Percentiles rank a stretch among this genome's conserved stretches.
These are phyloP conservation scores for Leucosporidium scottii DNA, from an alignment of 768 basidiomycete species.

Conservation along the genomic window DNA sequence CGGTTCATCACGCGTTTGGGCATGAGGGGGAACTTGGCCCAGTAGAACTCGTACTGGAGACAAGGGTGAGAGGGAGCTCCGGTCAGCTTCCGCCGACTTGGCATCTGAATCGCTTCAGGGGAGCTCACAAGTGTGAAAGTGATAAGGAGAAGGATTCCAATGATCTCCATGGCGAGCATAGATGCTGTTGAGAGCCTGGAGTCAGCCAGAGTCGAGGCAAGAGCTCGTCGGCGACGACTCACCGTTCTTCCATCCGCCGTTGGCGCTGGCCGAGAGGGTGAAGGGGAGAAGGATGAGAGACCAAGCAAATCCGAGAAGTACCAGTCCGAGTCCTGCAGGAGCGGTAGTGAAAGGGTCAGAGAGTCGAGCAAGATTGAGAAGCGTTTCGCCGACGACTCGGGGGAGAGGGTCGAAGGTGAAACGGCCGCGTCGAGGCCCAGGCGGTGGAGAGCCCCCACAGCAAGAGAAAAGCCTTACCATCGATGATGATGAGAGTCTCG, in stretches of 20 bases:
- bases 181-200: neutral
- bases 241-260: constrained; percentile 35
- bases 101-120: too few species aligned
- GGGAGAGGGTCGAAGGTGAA: too few species aligned
- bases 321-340: too few species aligned
- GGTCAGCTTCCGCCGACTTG: too few species aligned
- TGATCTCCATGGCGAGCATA: constrained; percentile 39
- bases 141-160: neutral
- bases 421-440: too few species aligned
- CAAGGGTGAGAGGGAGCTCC: too few species aligned
- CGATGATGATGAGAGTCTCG: neutral
- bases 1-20: constrained; percentile 16
- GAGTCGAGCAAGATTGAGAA: too few species aligned
- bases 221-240: too few species aligned
- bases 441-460: too few species aligned
- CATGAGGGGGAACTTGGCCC: constrained; percentile 9
- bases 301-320: constrained; percentile 12
- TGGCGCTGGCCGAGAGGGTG: constrained; percentile 37
- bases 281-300: constrained; percentile 18
- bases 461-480: constrained; percentile 12
- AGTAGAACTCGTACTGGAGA: neutral
- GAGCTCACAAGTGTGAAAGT: neutral
- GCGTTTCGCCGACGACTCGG: too few species aligned
- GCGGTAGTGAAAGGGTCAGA: too few species aligned
- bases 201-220: too few species aligned